These are phyloP conservation scores for Fraxinus americana DNA, from an alignment of 257 asterid genomes.

Conservation along the genomic window DNA sequence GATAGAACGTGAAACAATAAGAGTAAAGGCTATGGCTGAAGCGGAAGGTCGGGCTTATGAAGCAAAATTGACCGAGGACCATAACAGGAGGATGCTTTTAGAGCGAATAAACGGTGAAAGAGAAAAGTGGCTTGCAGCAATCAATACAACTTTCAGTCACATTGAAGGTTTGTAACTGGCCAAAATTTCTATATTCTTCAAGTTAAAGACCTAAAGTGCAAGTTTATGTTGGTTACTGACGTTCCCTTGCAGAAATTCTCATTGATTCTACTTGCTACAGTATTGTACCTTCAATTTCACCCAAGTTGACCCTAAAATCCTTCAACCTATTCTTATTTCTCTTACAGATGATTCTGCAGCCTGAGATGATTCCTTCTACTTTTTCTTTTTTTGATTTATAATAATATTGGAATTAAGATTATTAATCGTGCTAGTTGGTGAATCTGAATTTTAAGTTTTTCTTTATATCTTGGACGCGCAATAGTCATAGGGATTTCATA, in stretches of 20 bases:
- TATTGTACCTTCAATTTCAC: neutral
- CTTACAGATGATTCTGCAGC: neutral
- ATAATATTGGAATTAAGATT: neutral
- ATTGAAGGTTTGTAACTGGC: constrained; percentile 67
- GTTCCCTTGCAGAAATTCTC: constrained; percentile 1
- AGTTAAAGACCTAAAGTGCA: neutral
- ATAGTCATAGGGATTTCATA: neutral
- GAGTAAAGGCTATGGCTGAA: constrained; percentile 93
- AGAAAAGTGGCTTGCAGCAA: constrained; percentile 99
- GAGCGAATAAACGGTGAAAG: constrained; percentile 84
- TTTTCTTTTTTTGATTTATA: neutral
- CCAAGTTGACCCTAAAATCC: neutral
- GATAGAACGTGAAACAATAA: constrained; percentile 85
- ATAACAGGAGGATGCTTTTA: constrained; percentile 79
- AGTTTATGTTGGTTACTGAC: constrained; percentile 11
- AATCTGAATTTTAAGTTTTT: neutral
- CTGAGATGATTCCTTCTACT: neutral
- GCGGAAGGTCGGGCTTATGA: constrained; percentile 97
- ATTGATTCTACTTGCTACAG: neutral
- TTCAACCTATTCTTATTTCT: neutral
- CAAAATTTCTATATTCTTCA: constrained; percentile 7
- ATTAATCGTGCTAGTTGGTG: neutral
- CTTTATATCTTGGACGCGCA: neutral
- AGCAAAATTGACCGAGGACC: constrained; percentile 90
- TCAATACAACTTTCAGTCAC: constrained; percentile 87